Percentiles rank a stretch among this genome's conserved stretches.
phyloP scores from a whole-genome alignment of 352 stramenopile species.

The Phytopythium oedochilum region DNA sequence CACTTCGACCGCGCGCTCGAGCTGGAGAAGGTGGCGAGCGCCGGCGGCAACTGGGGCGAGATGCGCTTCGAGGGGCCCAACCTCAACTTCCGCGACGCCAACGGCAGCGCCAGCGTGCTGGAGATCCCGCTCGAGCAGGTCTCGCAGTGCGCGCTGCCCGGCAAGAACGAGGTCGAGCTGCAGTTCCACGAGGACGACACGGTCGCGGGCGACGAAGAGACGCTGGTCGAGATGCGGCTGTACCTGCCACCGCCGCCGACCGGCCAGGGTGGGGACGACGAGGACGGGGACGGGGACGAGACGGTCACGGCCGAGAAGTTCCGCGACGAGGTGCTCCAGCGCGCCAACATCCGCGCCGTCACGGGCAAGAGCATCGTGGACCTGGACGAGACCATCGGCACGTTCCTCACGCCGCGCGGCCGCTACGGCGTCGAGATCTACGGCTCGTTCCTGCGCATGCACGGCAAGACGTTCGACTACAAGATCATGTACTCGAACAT shows the following conservation, averaged over 20 bases:
- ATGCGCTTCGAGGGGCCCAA: constrained; percentile 91
- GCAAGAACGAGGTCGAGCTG: constrained; percentile 98
- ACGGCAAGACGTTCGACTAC: constrained; percentile 98
- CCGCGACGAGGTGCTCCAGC: constrained; percentile 83
- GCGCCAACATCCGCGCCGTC: constrained; percentile 86
- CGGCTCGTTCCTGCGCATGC: constrained; percentile 95
- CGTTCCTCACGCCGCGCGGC: constrained; percentile 97
- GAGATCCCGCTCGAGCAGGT: constrained; percentile 76
- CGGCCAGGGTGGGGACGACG: constrained; percentile 18
- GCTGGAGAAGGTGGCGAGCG: constrained; percentile 84
- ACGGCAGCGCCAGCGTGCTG: constrained; percentile 64
- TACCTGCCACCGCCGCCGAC: constrained; percentile 90
- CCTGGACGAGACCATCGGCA: constrained; percentile 95
- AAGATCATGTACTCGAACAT: constrained; percentile 99
- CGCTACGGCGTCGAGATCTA: constrained; percentile 99
- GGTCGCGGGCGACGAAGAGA: constrained; percentile 92
- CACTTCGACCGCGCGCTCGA: constrained; percentile 89
- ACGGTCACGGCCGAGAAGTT: constrained; percentile 64
- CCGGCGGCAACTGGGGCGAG: constrained; percentile 92
- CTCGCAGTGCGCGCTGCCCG: constrained; percentile 90
- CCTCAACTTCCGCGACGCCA: constrained; percentile 70
- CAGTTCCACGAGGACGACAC: constrained; percentile 99
- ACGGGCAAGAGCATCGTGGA: constrained; percentile 97
- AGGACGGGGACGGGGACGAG: constrained; percentile 41
- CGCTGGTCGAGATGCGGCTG: constrained; percentile 94